Evolutionary conservation across 225 moss, liverwort and hornwort genomes (phyloP).

Genomic region (Antitrichia curtipendula): DNA sequence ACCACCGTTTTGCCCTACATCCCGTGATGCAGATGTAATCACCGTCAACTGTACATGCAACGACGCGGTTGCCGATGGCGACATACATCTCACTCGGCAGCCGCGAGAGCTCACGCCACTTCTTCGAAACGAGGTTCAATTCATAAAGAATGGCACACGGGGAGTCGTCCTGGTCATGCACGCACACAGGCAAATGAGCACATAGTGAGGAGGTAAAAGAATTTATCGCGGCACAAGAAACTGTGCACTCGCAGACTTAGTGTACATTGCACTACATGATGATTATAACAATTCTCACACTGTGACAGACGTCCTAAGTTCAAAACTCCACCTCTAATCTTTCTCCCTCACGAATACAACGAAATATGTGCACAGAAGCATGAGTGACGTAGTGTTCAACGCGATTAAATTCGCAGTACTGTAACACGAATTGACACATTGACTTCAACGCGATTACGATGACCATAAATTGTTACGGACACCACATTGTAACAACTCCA

Average conservation of each 20-base stretch:
- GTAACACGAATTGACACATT: background rate
- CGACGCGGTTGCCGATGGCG: slow-evolving; percentile 10
- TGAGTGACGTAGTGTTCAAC: background rate
- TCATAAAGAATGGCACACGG: background rate
- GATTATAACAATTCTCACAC: background rate
- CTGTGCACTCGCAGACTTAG: background rate
- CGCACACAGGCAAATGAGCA: background rate
- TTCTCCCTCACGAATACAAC: background rate
- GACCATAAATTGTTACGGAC: background rate
- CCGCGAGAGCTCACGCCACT: slow-evolving; percentile 11
- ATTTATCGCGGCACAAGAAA: background rate
- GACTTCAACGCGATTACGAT: background rate
- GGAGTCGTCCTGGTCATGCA: background rate
- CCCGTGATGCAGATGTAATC: slow-evolving; percentile 25
- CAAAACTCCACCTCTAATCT: background rate
- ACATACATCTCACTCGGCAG: slow-evolving; percentile 11
- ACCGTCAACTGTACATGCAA: slow-evolving; percentile 20
- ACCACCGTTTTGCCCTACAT: slow-evolving; percentile 11
- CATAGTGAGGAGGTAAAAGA: background rate
- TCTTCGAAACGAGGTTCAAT: background rate
- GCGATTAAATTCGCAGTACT: background rate
- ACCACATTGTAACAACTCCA: background rate
- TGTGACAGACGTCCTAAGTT: background rate
- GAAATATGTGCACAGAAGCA: background rate
- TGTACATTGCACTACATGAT: background rate